Percentiles rank a stretch among this genome's conserved stretches.
phyloP scores from a whole-genome alignment of 257 asterid species.

The Capsicum baccatum region DNA sequence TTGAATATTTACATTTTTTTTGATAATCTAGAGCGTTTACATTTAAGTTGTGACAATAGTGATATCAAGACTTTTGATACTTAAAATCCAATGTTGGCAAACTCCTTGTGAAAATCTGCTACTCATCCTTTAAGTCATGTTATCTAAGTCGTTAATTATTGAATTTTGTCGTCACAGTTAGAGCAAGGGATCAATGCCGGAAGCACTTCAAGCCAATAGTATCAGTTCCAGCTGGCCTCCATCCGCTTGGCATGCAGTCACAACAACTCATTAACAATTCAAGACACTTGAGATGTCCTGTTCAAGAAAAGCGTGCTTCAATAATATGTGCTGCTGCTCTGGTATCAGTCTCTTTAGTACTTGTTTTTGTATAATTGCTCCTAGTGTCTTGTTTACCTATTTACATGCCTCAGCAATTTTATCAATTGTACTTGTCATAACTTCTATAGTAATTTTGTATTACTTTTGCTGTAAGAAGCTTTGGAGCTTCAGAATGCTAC shows the following conservation, averaged over 20 bases:
- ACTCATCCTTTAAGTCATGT: not conserved
- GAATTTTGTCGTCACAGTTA: conserved; percentile 39
- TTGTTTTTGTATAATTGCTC: not conserved
- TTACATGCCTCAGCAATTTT: too few relatives aligned
- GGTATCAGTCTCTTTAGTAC: conserved; percentile 47
- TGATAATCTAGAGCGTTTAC: not conserved
- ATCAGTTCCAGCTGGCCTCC: conserved; percentile 41
- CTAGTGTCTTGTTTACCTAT: not conserved
- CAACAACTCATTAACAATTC: conserved; percentile 45
- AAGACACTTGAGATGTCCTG: conserved; percentile 30
- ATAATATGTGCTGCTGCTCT: conserved; percentile 63
- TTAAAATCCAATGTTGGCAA: conserved; percentile 9
- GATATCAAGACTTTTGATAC: not conserved
- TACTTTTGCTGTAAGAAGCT: not conserved
- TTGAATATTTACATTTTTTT: not conserved
- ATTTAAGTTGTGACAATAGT: not conserved
- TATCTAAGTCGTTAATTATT: conserved; percentile 20
- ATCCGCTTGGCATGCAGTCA: conserved; percentile 43
- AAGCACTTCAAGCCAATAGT: conserved; percentile 40
- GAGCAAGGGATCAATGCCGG: conserved; percentile 40
- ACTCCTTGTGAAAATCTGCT: not conserved
- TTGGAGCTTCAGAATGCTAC: not conserved
- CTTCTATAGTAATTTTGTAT: not conserved
- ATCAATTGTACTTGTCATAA: not conserved
- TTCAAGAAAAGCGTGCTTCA: conserved; percentile 46